Evolutionary conservation across 495 filamentous ascomycete genomes (phyloP), one percentile per base, ranked within the genome.

Genomic region (Glonium stellatum): DNA sequence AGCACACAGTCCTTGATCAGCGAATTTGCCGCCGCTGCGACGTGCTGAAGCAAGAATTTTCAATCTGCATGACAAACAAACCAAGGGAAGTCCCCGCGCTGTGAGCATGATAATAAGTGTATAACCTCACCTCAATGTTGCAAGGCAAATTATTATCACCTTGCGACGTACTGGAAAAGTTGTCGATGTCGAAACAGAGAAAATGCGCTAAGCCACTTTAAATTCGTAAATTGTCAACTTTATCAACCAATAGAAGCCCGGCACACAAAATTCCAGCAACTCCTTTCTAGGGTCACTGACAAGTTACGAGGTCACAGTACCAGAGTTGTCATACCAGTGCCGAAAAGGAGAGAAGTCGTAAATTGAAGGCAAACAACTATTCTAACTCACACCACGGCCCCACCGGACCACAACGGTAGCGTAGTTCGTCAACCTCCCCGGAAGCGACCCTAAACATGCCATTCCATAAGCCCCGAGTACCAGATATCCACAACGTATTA

Each of bases 1-100:
- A 44, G 39, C 39, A 44, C 4, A 11, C 12, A 44, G 39, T 11
- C 2, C 39, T 44, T 18, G 3, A 4, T 13, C 39, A 44, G 39
- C 39, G 18, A 44, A 44, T 44, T 44, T 18, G 39, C 12, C 18
- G 39, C 39, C 39, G 18, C 12, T 44, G 13, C 39, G 39, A 44
- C 39, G 13, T 44, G 39, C 10, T 44, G 63, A 35, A 21, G 59
- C 53, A 37, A 61, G 37, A 57, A 66, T 49, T 15, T 31, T 61
- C 31, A 61, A 48, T 59, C 65, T 64, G 54, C 65, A 67, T 54
- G 65, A 46, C 35, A 61, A 23, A 56, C 65, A 67, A 49, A 67
- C 42, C 13, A 54, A 58, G 9, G 46, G 54, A 1, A 61, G 22
- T 4, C 44, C 47, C 39, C 44, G 58, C 55, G 36, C 61, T 41